Conservation (phyloP, 352 stramenopile genomes). For the Hyaloperonospora arabidopsidis region DNA sequence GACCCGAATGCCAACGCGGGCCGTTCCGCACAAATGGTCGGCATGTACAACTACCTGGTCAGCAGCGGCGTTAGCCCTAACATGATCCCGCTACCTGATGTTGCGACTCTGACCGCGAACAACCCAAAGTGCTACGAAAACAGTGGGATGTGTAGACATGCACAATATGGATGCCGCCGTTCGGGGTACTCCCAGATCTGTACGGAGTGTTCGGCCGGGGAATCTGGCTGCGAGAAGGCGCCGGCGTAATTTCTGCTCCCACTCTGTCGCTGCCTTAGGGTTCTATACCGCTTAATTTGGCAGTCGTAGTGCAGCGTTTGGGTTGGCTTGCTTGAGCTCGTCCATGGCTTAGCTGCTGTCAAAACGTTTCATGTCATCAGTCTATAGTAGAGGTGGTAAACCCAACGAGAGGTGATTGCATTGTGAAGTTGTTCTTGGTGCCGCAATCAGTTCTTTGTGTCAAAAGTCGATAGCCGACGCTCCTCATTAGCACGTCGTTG, state of each 20-base stretch:
- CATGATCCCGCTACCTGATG: constrained; percentile 40
- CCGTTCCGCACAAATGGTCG: constrained; percentile 39
- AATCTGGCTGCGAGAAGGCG: constrained; percentile 20
- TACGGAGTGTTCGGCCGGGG: constrained; percentile 29
- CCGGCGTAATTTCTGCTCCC: constrained; percentile 10
- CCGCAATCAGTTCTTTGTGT: too few species aligned
- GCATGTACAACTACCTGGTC: constrained; percentile 46
- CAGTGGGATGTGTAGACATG: constrained; percentile 34
- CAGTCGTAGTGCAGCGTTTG: too few species aligned
- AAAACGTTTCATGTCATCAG: too few species aligned
- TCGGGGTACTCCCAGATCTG: constrained; percentile 50
- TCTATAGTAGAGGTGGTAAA: too few species aligned
- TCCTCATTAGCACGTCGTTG: too few species aligned
- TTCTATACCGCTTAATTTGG: too few species aligned
- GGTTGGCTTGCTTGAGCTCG: too few species aligned
- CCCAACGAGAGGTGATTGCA: too few species aligned
- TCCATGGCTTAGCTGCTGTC: too few species aligned
- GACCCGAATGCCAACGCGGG: constrained; percentile 40
- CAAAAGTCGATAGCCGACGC: too few species aligned
- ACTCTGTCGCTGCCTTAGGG: constrained; percentile 3
- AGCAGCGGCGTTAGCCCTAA: constrained; percentile 23
- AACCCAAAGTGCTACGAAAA: constrained; percentile 65
- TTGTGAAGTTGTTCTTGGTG: too few species aligned
- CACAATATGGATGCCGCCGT: constrained; percentile 45
- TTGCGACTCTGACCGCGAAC: constrained; percentile 27